These are phyloP conservation scores for Radiomyces spectabilis DNA, from an alignment of 192 early-diverging fungal species.

Conservation along the genomic window DNA sequence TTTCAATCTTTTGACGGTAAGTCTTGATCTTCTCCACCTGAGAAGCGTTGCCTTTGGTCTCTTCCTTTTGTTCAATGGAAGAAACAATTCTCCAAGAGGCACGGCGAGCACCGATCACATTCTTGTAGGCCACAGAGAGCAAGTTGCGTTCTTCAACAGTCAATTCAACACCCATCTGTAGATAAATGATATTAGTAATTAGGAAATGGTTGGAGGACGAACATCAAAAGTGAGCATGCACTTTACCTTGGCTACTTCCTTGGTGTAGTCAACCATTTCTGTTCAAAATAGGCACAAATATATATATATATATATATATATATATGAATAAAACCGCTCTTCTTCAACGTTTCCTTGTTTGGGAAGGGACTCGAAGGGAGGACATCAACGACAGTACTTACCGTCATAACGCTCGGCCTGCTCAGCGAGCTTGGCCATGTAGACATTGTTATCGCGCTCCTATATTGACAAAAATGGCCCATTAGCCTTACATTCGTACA, in stretches of 20 bases:
- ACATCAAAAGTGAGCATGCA: neutral
- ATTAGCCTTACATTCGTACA: no score
- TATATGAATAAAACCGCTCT: neutral
- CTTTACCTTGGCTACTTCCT: constrained; percentile 48
- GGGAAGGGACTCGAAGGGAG: no score
- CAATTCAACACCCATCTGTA: constrained; percentile 12
- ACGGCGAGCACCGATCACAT: constrained; percentile 94
- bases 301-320: neutral
- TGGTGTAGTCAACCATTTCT: constrained; percentile 81
- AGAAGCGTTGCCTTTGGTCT: constrained; percentile 82
- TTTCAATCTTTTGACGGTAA: constrained; percentile 89
- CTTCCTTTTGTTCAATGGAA: constrained; percentile 99
- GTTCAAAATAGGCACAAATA: neutral
- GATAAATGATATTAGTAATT: neutral
- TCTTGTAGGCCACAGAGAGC: constrained; percentile 78
- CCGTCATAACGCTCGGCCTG: constrained; percentile 99
- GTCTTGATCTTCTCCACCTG: constrained; percentile 84
- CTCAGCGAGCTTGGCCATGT: constrained; percentile 98
- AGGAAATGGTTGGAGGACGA: neutral
- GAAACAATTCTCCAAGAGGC: constrained; percentile 98
- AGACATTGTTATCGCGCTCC: no score
- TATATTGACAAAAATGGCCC: no score
- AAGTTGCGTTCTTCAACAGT: constrained; percentile 82
- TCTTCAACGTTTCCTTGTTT: neutral
- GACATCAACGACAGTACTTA: constrained; percentile 27